phyloP scores from a whole-genome alignment of 495 filamentous ascomycete species.

The Penicillium argentinense region DNA sequence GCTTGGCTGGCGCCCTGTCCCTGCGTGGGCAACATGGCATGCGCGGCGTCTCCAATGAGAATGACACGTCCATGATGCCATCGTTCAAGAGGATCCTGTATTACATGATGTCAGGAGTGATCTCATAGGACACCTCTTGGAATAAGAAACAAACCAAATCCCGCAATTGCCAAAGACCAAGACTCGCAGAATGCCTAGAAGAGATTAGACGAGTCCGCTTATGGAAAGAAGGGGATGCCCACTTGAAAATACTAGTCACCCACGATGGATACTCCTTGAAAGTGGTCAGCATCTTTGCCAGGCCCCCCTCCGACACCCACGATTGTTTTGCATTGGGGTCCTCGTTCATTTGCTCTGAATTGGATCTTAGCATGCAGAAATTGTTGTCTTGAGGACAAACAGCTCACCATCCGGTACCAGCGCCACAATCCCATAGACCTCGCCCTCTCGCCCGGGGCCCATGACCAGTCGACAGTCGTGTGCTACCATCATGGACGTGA shows the following conservation, averaged over 20 bases:
- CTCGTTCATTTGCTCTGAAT: conserved; percentile 26
- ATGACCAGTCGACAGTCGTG: conserved; percentile 25
- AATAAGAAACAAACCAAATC: conserved; percentile 26
- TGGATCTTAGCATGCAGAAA: not conserved
- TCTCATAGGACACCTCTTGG: not conserved
- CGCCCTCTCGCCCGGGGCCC: conserved; percentile 22
- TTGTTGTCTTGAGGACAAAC: not conserved
- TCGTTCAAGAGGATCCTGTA: conserved; percentile 31
- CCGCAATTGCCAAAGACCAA: conserved; percentile 42
- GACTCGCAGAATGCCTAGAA: conserved; percentile 20
- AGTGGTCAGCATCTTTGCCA: conserved; percentile 34
- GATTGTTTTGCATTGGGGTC: conserved; percentile 19
- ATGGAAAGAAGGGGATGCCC: not conserved
- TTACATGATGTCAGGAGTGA: not conserved
- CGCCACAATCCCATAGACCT: conserved; percentile 22
- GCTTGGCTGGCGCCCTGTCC: conserved; percentile 41
- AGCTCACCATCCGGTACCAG: conserved; percentile 21
- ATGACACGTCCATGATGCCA: conserved; percentile 40
- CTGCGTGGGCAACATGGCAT: conserved; percentile 43
- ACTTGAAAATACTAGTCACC: conserved; percentile 26
- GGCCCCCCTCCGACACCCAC: conserved; percentile 24
- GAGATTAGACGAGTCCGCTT: not conserved
- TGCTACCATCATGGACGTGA: conserved; percentile 22
- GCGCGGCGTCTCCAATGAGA: conserved; percentile 46
- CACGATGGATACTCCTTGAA: conserved; percentile 38